Evolutionary conservation across 1,139 yeast species (phyloP).

Genomic region (Blastobotrys capitulatus): DNA sequence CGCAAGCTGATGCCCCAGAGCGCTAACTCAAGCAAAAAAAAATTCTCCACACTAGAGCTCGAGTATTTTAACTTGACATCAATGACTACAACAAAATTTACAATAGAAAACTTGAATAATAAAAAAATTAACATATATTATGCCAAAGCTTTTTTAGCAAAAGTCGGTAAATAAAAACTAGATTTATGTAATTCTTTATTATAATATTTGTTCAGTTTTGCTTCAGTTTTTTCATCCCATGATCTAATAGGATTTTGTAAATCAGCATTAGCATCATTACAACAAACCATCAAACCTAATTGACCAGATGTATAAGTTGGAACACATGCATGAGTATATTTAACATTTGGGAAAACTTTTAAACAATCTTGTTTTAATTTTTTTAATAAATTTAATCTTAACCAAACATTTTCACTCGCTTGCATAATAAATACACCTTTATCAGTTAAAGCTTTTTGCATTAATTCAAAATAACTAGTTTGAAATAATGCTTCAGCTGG

Average conservation of each 20-base stretch:
- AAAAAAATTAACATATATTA: neutral
- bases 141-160: conserved; percentile 43
- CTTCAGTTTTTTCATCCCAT: conserved; percentile 58
- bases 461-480: conserved; percentile 74
- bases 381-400: conserved; percentile 73
- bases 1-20: too few species aligned
- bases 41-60: too few species aligned
- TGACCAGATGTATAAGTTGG: conserved; percentile 96
- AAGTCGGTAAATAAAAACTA: conserved; percentile 80
- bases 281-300: conserved; percentile 90
- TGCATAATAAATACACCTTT: conserved; percentile 90
- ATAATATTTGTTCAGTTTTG: conserved; percentile 67
- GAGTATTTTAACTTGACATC: too few species aligned
- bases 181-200: conserved; percentile 76
- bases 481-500: conserved; percentile 90
- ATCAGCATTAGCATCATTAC: conserved; percentile 60
- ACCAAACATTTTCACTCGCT: conserved; percentile 82
- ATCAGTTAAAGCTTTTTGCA: conserved; percentile 68
- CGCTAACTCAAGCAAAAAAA: too few species aligned
- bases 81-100: too few species aligned
- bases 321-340: conserved; percentile 80
- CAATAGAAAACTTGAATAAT: neutral
- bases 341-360: conserved; percentile 80
- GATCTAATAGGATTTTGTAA: conserved; percentile 65
- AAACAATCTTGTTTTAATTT: conserved; percentile 69